Base-by-base conservation (phyloP, 306 rosid species). In the Trifolium dubium region DNA sequence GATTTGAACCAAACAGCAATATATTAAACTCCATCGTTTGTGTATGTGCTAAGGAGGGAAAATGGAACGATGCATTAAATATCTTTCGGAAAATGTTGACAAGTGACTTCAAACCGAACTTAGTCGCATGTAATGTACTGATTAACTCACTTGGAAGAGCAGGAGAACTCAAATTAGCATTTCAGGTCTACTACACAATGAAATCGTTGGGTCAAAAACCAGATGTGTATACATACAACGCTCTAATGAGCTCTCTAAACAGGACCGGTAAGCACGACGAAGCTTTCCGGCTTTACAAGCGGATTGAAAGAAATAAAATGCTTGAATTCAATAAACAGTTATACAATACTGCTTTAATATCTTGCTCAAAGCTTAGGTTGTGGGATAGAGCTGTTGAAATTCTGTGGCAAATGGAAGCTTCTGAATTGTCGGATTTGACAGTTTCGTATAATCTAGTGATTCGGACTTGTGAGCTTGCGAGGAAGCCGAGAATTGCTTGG, bases 351-450 rank as follows among this genome's bases (percentile, higher is more conserved):
- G 90, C 85, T 84, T 79, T 91, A 30, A 62, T 82, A 83, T 88
- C 94, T 63, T 93, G 97, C 82, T 91, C 91, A 0, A 91, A 91
- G 89, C 97, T 93, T 14, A 78, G 90, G 54, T 76, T 86, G 67
- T 93, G 96, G 97, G 89, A 84, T 35, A 88, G 76, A 71, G 90
- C 98, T 58, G 18, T 91, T 34, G 90, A 89, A 84, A 78, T 91
- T 81, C 64, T 93, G 73, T 93, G 97, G 97, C 87, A 84, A 77
- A 88, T 93, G 88, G 97, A 93, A 74, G 82, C 88, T 71, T 86
- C 81, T 14, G 89, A 84, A 30, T 41, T 80, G 59, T 77, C 83
- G 31, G 79, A 83, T 74, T 82, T 89, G 17, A 82, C 89, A 58
- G 71, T 80, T 11, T 89, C 96, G 1, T 93, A 91, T 82, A 89